These are phyloP conservation scores for Monosporascus sp. DNA, from an alignment of 2,329 filamentous ascomycete genomes.

Conservation along the genomic window DNA sequence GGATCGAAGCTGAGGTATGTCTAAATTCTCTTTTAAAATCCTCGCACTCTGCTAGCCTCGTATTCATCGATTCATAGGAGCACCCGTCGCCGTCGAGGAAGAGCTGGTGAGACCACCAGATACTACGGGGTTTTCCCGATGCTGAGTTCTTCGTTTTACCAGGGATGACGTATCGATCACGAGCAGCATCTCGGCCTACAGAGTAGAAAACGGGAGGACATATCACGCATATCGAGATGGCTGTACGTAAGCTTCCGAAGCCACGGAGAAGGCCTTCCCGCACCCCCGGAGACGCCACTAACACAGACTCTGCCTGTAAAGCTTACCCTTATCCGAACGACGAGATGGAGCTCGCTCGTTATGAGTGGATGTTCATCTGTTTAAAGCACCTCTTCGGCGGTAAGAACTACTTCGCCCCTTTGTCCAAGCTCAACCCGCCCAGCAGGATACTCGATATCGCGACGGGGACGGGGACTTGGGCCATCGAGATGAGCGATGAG, in stretches of 20 bases:
- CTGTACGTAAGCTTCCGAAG: slow-evolving; percentile 29
- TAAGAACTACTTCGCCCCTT: slow-evolving; percentile 39
- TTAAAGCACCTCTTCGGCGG: slow-evolving; percentile 31
- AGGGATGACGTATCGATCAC: slow-evolving; percentile 20
- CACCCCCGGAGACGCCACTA: neutral
- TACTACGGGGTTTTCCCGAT: neutral
- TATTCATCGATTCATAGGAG: slow-evolving; percentile 7
- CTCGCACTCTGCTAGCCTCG: neutral
- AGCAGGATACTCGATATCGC: slow-evolving; percentile 35
- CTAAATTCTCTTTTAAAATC: neutral
- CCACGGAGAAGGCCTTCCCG: too few species aligned
- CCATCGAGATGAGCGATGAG: slow-evolving; percentile 60
- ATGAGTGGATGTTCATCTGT: slow-evolving; percentile 34
- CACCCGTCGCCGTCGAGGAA: slow-evolving; percentile 7
- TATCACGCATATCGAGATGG: slow-evolving; percentile 44
- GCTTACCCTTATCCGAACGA: slow-evolving; percentile 46
- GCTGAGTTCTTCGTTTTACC: neutral
- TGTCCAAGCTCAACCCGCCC: slow-evolving; percentile 31
- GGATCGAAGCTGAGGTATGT: slow-evolving; percentile 14
- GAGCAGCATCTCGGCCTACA: slow-evolving; percentile 17
- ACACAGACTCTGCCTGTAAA: slow-evolving; percentile 14
- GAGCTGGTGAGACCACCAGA: neutral
- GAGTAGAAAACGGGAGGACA: slow-evolving; percentile 33
- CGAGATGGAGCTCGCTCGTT: slow-evolving; percentile 34
- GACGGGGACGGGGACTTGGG: slow-evolving; percentile 52